Base-by-base conservation (phyloP, 495 filamentous ascomycete genomes). In the Xylaria acuta region DNA sequence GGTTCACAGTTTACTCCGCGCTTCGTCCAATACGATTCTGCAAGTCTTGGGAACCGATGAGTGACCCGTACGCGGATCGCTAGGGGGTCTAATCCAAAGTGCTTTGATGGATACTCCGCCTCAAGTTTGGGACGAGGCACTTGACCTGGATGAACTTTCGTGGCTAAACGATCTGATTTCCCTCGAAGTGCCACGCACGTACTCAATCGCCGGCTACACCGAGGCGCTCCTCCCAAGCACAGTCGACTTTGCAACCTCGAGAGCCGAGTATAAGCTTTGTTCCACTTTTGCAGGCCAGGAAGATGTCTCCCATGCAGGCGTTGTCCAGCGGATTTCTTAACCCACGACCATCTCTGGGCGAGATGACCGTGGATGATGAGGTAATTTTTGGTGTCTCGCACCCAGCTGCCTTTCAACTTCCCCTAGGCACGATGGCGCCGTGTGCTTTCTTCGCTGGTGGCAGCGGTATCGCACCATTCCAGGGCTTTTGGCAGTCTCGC, bases 401-500 rank as follows among this genome's bases (percentile, higher is more conserved):
- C 8, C 85, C 85, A 9, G 74, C 86, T 34, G 83, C 84, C 70
- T 87, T 87, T 74, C 85, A 86, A 65, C 77, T 86, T 14, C 85
- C 85, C 2, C 75, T 84, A 5, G 84, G 82, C 32, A 73, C 80
- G 2, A 82, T 83, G 22, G 84, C 83, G 0, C 84, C 85, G 0
- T 83, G 85, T 40, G 85, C 82, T 3, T 86, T 84, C 73, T 87
- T 87, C 69, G 84, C 84, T 27, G 85, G 85, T 30, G 85, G 85
- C 2, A 84, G 83, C 47, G 85, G 85, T 18, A 86, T 87, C 56
- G 85, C 85, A 1, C 85, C 85, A 3, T 86, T 86, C 77, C 80
- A 85, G 22, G 83, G 83, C 67, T 87, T 87, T 64, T 87, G 84
- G 84, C 80, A 84, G 73, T 79, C 81, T 53, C 79, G 84, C 1